These are phyloP conservation scores for Phytomonas francai DNA, from an alignment of 208 protist genomes.

Conservation along the genomic window DNA sequence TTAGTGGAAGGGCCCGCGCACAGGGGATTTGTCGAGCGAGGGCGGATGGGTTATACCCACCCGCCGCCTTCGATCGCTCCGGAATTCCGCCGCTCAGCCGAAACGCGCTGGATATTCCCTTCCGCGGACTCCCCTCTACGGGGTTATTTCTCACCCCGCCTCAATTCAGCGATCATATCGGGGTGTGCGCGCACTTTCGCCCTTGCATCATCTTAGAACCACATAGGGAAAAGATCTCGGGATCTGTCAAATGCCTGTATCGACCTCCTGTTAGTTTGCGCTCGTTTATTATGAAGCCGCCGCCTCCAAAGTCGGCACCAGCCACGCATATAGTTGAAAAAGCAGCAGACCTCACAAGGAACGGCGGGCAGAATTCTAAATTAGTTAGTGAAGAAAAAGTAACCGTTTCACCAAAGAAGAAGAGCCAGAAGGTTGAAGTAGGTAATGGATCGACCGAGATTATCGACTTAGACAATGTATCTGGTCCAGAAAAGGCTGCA, in stretches of 20 bases:
- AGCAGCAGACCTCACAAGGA: not conserved
- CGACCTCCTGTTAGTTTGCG: slow-evolving; percentile 42
- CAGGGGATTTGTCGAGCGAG: slow-evolving; percentile 45
- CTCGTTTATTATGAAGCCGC: slow-evolving; percentile 47
- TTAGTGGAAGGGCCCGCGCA: slow-evolving; percentile 24
- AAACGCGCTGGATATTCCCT: slow-evolving; percentile 27
- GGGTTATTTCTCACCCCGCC: slow-evolving; percentile 84
- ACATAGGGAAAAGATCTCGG: slow-evolving; percentile 30
- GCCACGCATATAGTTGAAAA: not conserved
- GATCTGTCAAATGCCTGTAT: slow-evolving; percentile 59
- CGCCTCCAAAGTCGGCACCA: not conserved
- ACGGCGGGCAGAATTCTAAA: not conserved
- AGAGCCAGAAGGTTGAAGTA: slow-evolving; percentile 2
- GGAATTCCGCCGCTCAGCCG: slow-evolving; percentile 50
- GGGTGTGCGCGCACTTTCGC: slow-evolving; percentile 49
- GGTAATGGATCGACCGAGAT: not conserved
- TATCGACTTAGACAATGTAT: slow-evolving; percentile 13
- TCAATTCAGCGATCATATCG: slow-evolving; percentile 88
- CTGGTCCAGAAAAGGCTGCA: not conserved
- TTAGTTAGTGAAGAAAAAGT: not conserved
- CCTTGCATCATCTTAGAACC: slow-evolving; percentile 16
- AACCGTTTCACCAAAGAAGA: not conserved
- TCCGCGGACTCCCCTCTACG: slow-evolving; percentile 58
- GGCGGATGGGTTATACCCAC: slow-evolving; percentile 48
- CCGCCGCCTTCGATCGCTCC: slow-evolving; percentile 61